These are phyloP conservation scores for Dichotomocladium elegans DNA, from an alignment of 371 early-diverging fungal species.

Conservation along the genomic window DNA sequence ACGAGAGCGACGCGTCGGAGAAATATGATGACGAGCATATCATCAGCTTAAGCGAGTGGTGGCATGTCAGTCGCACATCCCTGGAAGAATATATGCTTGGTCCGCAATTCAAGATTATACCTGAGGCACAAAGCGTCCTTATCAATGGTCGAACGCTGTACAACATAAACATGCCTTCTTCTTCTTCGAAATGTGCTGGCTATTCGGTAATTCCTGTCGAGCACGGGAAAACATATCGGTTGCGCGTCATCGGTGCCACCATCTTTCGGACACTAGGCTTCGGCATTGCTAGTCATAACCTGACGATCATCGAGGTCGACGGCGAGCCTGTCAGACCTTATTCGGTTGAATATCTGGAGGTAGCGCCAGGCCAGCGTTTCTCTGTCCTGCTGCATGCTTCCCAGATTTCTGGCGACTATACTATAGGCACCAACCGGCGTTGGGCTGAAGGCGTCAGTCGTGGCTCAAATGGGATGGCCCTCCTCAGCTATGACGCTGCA, in stretches of 20 bases:
- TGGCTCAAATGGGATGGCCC: constrained; percentile 28
- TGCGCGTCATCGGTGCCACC: constrained; percentile 40
- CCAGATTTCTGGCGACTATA: constrained; percentile 19
- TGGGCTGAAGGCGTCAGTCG: constrained; percentile 29
- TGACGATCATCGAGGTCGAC: constrained; percentile 48
- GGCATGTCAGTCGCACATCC: constrained; percentile 28
- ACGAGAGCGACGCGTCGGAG: constrained; percentile 6
- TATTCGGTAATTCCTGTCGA: constrained; percentile 24
- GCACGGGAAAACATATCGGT: constrained; percentile 26
- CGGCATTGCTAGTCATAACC: constrained; percentile 32
- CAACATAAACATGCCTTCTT: constrained; percentile 7
- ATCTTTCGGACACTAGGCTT: constrained; percentile 38
- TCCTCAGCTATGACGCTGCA: constrained; percentile 20
- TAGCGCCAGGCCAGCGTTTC: constrained; percentile 43
- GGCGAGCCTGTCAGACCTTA: constrained; percentile 35
- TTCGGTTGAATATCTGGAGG: constrained; percentile 21
- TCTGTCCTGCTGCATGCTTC: constrained; percentile 32
- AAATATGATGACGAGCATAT: constrained; percentile 40
- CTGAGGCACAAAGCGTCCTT: constrained; percentile 39
- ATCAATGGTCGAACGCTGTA: constrained; percentile 36
- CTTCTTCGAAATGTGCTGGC: constrained; percentile 22
- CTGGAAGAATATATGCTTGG: constrained; percentile 29
- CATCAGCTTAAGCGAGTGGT: constrained; percentile 44
- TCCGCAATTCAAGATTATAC: constrained; percentile 24
- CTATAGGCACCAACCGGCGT: constrained; percentile 22